Evolutionary conservation across 306 rosid species (phyloP).

Genomic region (Cucurbita pepo): DNA sequence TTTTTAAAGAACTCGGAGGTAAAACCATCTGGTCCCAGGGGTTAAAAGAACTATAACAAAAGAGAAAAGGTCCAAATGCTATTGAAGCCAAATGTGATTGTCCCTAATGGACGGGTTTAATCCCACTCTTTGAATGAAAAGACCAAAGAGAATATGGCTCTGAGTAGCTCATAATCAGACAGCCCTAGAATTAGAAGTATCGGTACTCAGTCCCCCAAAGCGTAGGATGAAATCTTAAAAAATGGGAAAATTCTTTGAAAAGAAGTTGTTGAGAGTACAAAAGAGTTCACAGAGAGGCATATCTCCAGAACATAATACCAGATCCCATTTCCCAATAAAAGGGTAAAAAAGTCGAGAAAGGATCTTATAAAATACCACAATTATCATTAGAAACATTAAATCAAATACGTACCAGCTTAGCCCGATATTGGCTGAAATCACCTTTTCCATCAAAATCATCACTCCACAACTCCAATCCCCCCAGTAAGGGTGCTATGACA

Average conservation of each 20-base stretch:
- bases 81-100: not conserved
- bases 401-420: slow-evolving; percentile 50
- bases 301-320: not conserved
- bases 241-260: not conserved
- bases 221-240: not conserved
- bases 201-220: not conserved
- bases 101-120: not conserved
- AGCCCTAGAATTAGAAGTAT: not conserved
- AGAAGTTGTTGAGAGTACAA: too few species aligned
- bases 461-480: slow-evolving; percentile 87
- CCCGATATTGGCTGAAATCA: slow-evolving; percentile 73
- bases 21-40: too few species aligned
- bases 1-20: too few species aligned
- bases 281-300: not conserved
- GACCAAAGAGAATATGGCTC: not conserved
- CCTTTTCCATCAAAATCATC: slow-evolving; percentile 80
- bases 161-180: not conserved
- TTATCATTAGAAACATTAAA: not conserved
- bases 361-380: not conserved
- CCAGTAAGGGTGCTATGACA: slow-evolving; percentile 36
- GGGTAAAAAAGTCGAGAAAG: not conserved
- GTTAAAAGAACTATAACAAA: not conserved
- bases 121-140: not conserved
- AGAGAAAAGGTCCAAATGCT: not conserved
- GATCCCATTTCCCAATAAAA: not conserved